These are phyloP conservation scores for Wickerhamomyces ciferrii DNA, from an alignment of 805 yeast species.

Conservation along the genomic window DNA sequence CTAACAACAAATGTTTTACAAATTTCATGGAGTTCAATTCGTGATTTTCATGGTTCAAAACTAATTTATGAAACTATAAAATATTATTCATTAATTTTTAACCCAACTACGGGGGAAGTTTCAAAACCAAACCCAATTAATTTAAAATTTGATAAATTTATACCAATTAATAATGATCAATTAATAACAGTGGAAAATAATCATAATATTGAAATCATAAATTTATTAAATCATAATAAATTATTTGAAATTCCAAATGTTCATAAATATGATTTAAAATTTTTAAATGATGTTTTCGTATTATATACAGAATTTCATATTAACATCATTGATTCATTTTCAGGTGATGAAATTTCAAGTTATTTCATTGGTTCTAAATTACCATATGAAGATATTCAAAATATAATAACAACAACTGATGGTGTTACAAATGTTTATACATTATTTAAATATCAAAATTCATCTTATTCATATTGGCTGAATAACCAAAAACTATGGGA, in stretches of 20 bases:
- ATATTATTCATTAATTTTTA: slow-evolving; percentile 6
- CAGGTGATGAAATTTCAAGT: slow-evolving; percentile 6
- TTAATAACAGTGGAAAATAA: slow-evolving; percentile 15
- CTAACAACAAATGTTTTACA: slow-evolving; percentile 7
- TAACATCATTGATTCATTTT: slow-evolving; percentile 16
- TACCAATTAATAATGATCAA: slow-evolving; percentile 15
- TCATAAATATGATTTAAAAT: slow-evolving; percentile 15
- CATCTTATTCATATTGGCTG: slow-evolving; percentile 4
- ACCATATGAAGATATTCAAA: slow-evolving; percentile 6
- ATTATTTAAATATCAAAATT: slow-evolving; percentile 8
- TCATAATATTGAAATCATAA: slow-evolving; percentile 15
- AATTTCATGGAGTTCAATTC: slow-evolving; percentile 9
- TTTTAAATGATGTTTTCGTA: slow-evolving; percentile 11
- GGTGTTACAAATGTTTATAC: slow-evolving; percentile 11
- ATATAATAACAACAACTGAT: slow-evolving; percentile 5
- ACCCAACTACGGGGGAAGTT: slow-evolving; percentile 7
- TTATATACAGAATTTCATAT: slow-evolving; percentile 17
- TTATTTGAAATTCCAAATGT: slow-evolving; percentile 18
- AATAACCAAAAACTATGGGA: slow-evolving; percentile 28
- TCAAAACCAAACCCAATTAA: slow-evolving; percentile 5
- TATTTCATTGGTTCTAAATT: slow-evolving; percentile 1
- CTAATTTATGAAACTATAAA: slow-evolving; percentile 10
- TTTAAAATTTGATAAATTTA: slow-evolving; percentile 2
- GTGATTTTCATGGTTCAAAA: slow-evolving; percentile 18
- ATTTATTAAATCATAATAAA: slow-evolving; percentile 3